Conservation (phyloP, 2,329 filamentous ascomycete genomes). For the Fusarium pininemorale region DNA sequence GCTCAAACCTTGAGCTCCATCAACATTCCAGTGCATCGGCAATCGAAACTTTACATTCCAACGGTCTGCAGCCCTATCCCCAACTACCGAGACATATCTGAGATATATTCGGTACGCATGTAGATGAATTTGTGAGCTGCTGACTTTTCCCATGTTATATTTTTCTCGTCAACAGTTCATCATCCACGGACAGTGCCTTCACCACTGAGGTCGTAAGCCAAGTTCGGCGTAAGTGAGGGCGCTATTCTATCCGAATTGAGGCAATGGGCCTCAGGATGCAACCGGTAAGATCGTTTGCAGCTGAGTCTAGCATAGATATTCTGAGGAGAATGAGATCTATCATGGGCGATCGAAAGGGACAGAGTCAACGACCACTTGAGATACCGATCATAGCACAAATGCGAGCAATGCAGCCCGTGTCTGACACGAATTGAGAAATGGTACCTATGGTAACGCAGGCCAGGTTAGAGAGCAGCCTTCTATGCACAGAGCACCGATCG, state of each 20-base stretch:
- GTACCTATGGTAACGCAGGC: not conserved
- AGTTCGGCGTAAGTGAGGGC: not conserved
- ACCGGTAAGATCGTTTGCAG: not conserved
- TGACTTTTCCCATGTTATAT: too few relatives aligned
- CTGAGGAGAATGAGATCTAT: not conserved
- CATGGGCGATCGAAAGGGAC: not conserved
- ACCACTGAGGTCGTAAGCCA: not conserved
- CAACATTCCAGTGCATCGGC: slow-evolving; percentile 20
- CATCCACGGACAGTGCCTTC: not conserved
- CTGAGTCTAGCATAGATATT: too few relatives aligned
- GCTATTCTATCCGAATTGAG: too few relatives aligned
- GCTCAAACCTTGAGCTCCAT: slow-evolving; percentile 15
- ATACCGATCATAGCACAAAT: too few relatives aligned
- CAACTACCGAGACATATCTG: not conserved
- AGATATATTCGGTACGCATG: not conserved
- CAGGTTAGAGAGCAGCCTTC: not conserved
- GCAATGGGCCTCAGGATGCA: not conserved
- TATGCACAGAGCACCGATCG: not conserved
- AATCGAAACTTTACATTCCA: slow-evolving; percentile 24
- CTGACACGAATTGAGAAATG: not conserved
- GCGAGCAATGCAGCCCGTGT: not conserved
- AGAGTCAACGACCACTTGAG: too few relatives aligned
- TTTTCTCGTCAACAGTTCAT: not conserved
- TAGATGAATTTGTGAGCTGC: not conserved
- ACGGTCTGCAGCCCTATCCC: not conserved